A percentile compares a stretch with the other conserved stretches of the same genome.
Evolutionary conservation across 352 stramenopile species (phyloP).

Genomic region (Hyaloperonospora brassicae): DNA sequence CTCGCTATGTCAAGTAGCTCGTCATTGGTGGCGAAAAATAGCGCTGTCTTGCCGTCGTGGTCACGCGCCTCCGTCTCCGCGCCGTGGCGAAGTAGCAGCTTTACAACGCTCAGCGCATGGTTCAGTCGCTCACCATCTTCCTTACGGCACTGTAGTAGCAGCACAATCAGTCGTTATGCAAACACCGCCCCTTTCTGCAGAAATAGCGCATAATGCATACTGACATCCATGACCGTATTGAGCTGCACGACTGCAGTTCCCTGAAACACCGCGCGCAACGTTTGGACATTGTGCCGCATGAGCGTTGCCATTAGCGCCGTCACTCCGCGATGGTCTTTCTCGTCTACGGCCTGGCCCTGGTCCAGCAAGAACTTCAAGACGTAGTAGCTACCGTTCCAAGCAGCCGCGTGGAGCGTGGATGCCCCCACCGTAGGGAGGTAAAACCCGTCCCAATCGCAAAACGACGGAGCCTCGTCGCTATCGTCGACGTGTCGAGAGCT

Average conservation of each 20-base stretch:
- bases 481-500: slow-evolving; percentile 13
- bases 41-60: slow-evolving; percentile 26
- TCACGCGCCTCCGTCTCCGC: slow-evolving; percentile 20
- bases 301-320: slow-evolving; percentile 30
- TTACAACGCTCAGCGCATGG: slow-evolving; percentile 23
- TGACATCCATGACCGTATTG: slow-evolving; percentile 29
- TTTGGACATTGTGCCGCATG: slow-evolving; percentile 31
- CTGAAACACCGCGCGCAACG: slow-evolving; percentile 29
- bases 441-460: slow-evolving; percentile 33
- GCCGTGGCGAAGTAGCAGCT: slow-evolving; percentile 23
- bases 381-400: slow-evolving; percentile 24
- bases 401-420: slow-evolving; percentile 29
- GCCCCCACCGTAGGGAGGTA: slow-evolving; percentile 27
- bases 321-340: slow-evolving; percentile 17
- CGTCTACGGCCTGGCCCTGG: slow-evolving; percentile 23
- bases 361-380: slow-evolving; percentile 26
- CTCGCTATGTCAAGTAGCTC: slow-evolving; percentile 24
- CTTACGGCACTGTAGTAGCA: slow-evolving; percentile 20
- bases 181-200: neutral
- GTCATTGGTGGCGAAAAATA: slow-evolving; percentile 29
- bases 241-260: slow-evolving; percentile 18
- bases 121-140: slow-evolving; percentile 24
- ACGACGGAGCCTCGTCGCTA: slow-evolving; percentile 18
- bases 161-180: neutral
- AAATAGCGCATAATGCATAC: neutral